These are phyloP conservation scores for Geotrichum carabidarum DNA, from an alignment of 1,139 yeast genomes.

Conservation along the genomic window DNA sequence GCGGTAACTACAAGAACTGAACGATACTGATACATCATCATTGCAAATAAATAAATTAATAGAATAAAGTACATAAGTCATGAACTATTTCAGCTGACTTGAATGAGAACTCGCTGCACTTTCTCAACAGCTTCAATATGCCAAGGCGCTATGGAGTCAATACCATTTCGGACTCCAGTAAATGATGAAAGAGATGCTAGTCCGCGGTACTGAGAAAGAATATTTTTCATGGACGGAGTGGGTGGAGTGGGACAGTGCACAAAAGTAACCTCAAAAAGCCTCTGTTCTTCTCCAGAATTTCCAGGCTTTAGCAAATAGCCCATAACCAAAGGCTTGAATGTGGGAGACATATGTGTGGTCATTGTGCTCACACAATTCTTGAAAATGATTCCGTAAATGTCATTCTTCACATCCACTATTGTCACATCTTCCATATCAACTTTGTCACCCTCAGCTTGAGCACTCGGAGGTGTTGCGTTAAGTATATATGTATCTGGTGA, in stretches of 20 bases:
- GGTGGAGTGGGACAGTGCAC: constrained; percentile 33
- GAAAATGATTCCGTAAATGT: constrained; percentile 60
- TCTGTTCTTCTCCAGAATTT: constrained; percentile 19
- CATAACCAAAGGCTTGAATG: constrained; percentile 34
- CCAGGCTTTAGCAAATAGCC: constrained; percentile 58
- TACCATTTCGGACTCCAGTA: constrained; percentile 40
- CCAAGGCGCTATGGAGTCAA: constrained; percentile 62
- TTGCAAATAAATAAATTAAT: not conserved
- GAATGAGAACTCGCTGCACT: constrained; percentile 35
- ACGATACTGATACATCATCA: not conserved
- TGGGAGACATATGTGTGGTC: constrained; percentile 15
- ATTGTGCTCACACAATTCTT: constrained; percentile 19
- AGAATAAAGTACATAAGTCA: not conserved
- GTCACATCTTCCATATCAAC: constrained; percentile 26
- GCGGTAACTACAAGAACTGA: not conserved
- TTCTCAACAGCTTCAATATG: constrained; percentile 74
- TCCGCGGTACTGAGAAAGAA: constrained; percentile 64
- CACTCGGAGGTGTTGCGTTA: constrained; percentile 36
- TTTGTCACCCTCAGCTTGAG: constrained; percentile 23
- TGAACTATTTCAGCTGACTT: not conserved
- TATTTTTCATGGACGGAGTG: constrained; percentile 47
- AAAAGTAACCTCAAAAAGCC: constrained; percentile 33
- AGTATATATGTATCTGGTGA: constrained; percentile 42
- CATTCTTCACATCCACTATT: constrained; percentile 39
- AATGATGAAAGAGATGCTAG: constrained; percentile 50